Conservation (phyloP, 192 early-diverging fungal genomes). For the Gryganskiella cystojenkinii region DNA sequence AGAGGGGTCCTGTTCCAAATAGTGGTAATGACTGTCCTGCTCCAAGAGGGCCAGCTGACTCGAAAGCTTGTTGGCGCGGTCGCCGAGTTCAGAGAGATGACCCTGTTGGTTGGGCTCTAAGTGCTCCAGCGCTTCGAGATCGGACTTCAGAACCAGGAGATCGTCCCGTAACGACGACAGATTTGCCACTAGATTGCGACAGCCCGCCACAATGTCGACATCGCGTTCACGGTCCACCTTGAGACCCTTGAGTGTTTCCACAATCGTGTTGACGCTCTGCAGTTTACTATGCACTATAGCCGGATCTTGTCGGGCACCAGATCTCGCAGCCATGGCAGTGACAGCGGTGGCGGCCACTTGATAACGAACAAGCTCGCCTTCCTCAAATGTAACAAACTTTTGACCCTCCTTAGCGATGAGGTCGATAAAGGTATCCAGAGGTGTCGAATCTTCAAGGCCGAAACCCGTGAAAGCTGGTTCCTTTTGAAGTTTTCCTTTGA, state of each 20-base stretch:
- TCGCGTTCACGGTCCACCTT: conserved; percentile 34
- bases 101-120: conserved; percentile 30
- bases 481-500: conserved; percentile 15
- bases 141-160: conserved; percentile 7
- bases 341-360: conserved; percentile 4
- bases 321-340: conserved; percentile 29
- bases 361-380: background rate
- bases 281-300: conserved; percentile 31
- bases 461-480: conserved; percentile 32
- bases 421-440: conserved; percentile 24
- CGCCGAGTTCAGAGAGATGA: conserved; percentile 11
- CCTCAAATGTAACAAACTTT: conserved; percentile 19
- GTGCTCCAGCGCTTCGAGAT: conserved; percentile 13
- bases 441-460: conserved; percentile 21
- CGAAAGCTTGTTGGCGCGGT: conserved; percentile 16
- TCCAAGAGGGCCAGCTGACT: conserved; percentile 23
- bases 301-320: conserved; percentile 28
- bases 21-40: conserved; percentile 22
- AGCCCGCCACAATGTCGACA: conserved; percentile 19
- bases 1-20: conserved; percentile 25
- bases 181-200: conserved; percentile 9
- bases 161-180: conserved; percentile 14
- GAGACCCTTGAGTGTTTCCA: conserved; percentile 16
- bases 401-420: background rate
- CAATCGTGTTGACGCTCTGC: background rate